Base-by-base conservation (phyloP, 352 stramenopile genomes). In the Blastocystis sp. region DNA sequence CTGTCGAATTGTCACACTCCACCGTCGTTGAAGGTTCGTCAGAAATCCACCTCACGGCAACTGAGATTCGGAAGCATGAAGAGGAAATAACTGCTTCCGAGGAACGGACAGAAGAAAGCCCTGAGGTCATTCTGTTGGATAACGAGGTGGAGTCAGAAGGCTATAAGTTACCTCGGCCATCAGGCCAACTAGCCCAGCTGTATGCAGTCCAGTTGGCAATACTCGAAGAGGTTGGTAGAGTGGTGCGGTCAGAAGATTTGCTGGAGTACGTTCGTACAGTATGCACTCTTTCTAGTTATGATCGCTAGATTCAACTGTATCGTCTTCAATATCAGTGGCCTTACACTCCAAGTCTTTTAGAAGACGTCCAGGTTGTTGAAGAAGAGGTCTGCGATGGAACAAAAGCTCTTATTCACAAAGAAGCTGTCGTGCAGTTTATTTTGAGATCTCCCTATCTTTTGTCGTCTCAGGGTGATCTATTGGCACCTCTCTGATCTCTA, bases 91-190 rank as follows among this genome's bases (percentile, higher is more conserved):
- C 9, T 3, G 24, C 37, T 56, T 18, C 39, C 30, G 6, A 55
- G 9, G 66, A 26, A n/a, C 18, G 13, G 64, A 53, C 18, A 24
- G 18, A 5, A 37, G 45, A 39, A 0, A 55, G 34, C 39, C 66
- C 39, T 20, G 66, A 78, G n/a, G 66, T 78, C 34, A 78, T 78
- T 78, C 66, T 45, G 24, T 37, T 78, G 16, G 66, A 78, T 53
- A 45, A 78, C 20, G 39, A 24, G 16, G 39, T 37, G 26, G 50
- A 55, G 8, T 26, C 26, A n/a, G 66, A 78, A 6, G 34, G 34
- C 3, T 78, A 45, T 39, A 53, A 24, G 66, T 55, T 78, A 4
- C 39, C 18, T 18, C 66, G 66, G 7, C 66, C 66, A 59, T 78
- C 66, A 37, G 20, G 34, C 50, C 66, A 39, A 34, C 39, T 78